Evolutionary conservation across 1,284 basidiomycete species (phyloP), one percentile per base, ranked within the genome.

Genomic region (Marasmius sp.): DNA sequence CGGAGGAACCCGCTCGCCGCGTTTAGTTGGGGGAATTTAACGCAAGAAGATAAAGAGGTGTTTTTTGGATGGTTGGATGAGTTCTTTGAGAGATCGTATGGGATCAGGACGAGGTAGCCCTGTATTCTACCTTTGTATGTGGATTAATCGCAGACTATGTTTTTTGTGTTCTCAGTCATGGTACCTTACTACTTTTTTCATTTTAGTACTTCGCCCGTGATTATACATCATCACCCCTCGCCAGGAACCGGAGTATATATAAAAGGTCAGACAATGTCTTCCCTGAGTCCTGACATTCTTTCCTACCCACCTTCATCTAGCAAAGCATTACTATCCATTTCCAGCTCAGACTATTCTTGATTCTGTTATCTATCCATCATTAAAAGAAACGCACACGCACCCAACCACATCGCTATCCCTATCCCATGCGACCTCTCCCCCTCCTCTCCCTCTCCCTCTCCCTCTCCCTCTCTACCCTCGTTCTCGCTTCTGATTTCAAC

Each of bases 51-150:
- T 68, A 93, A 92, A 70, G 73, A 84, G 38, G 82, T 76, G 16
- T 87, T 93, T 69, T 94, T 93, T 71, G 73, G 73, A 57, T 91
- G 89, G 86, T 75, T 93, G 16, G 91, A 94, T 69, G 89, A 91
- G 69, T 93, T 88, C 73, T 92, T 92, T 68, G 79, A 81, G 18
- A 77, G 78, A 47, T 78, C 76, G 59, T 68, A 65, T 57, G 59
- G 60, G 11, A 63, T 65, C n/a, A 50, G 9, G 48, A 22, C 48
- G 11, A 50, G 48, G 11, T 50, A 43, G 41, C 18, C n/a, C n/a
- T n/a, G n/a, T n/a, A n/a, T n/a, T n/a, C n/a, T n/a, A n/a, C n/a
- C n/a, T n/a, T 22, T 14, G 45, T 47, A 43, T 43, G 41, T 27
- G 27, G 27, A 5, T 27, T 27, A 27, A 27, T 27, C 27, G 2